phyloP scores from a whole-genome alignment of 2,329 filamentous ascomycete species.

The Colletotrichum higginsianum region DNA sequence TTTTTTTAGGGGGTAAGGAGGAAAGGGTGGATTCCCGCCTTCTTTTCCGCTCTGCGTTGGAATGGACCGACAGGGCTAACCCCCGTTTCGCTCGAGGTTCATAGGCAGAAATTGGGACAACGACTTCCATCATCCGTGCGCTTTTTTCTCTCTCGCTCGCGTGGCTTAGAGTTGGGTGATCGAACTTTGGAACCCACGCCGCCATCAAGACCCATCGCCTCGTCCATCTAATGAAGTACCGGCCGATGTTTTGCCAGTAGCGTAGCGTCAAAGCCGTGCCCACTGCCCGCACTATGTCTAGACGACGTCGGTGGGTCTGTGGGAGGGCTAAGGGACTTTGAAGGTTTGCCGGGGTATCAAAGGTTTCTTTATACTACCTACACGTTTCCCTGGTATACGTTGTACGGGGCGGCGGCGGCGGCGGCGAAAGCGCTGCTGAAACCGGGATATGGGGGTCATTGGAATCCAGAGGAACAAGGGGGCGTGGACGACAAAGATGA shows the following conservation, averaged over 20 bases:
- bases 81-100: not conserved
- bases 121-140: conserved; percentile 7
- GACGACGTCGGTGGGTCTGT: conserved; percentile 15
- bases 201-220: not conserved
- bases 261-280: conserved; percentile 1
- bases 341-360: conserved; percentile 16
- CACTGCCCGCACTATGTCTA: not conserved
- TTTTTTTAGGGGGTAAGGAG: not conserved
- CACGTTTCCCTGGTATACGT: conserved; percentile 3
- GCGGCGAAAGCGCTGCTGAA: not conserved
- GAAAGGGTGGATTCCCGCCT: not conserved
- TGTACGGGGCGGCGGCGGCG: not conserved
- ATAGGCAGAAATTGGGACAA: not conserved
- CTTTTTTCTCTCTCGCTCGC: conserved; percentile 12
- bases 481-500: not conserved
- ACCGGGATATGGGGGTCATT: not conserved
- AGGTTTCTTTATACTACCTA: not conserved
- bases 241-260: conserved; percentile 19
- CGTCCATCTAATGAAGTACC: conserved; percentile 1
- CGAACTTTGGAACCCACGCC: conserved; percentile 1
- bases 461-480: conserved; percentile 11
- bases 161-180: conserved; percentile 25
- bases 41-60: not conserved
- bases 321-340: conserved; percentile 2
- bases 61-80: not conserved